A percentile compares a stretch with the other conserved stretches of the same genome.
Conservation (phyloP, 2,329 filamentous ascomycete species). For the Trichothecium roseum region DNA sequence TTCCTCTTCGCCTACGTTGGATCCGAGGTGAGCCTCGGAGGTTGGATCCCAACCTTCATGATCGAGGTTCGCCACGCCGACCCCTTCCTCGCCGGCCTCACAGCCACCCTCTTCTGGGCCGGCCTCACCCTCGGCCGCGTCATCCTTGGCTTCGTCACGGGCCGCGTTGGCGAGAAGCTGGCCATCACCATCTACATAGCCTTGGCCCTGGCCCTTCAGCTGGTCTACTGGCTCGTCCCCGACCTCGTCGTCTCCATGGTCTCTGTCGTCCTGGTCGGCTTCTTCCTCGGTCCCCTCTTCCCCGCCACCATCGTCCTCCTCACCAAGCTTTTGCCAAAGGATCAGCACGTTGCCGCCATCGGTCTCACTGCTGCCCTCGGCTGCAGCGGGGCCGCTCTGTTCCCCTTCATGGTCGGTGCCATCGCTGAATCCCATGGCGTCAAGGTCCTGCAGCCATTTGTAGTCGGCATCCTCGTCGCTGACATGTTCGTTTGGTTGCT, state of each 20-base stretch:
- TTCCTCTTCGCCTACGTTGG: slow-evolving; percentile 76
- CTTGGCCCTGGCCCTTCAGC: slow-evolving; percentile 51
- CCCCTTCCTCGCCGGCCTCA: slow-evolving; percentile 63
- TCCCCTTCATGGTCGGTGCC: slow-evolving; percentile 57
- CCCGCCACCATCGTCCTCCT: slow-evolving; percentile 61
- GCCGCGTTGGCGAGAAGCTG: slow-evolving; percentile 57
- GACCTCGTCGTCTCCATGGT: slow-evolving; percentile 66
- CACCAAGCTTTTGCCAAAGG: slow-evolving; percentile 57
- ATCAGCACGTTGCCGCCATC: slow-evolving; percentile 67
- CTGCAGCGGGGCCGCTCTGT: slow-evolving; percentile 57
- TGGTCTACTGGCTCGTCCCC: slow-evolving; percentile 75
- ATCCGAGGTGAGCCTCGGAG: slow-evolving; percentile 60
- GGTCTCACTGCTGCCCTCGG: slow-evolving; percentile 72
- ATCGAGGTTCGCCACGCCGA: slow-evolving; percentile 60
- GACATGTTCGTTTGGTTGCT: slow-evolving; percentile 35
- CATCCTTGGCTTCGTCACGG: slow-evolving; percentile 66
- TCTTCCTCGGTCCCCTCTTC: slow-evolving; percentile 72
- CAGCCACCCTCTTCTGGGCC: slow-evolving; percentile 74
- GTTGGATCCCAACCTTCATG: slow-evolving; percentile 78
- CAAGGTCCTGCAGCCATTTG: slow-evolving; percentile 43
- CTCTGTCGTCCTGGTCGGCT: slow-evolving; percentile 61
- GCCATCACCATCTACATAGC: slow-evolving; percentile 54
- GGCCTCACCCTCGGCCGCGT: slow-evolving; percentile 68
- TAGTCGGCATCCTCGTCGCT: slow-evolving; percentile 36
- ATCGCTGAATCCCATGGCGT: slow-evolving; percentile 50